Conservation (phyloP, 2,329 filamentous ascomycete species). For the Trichophyton mentagrophytes region DNA sequence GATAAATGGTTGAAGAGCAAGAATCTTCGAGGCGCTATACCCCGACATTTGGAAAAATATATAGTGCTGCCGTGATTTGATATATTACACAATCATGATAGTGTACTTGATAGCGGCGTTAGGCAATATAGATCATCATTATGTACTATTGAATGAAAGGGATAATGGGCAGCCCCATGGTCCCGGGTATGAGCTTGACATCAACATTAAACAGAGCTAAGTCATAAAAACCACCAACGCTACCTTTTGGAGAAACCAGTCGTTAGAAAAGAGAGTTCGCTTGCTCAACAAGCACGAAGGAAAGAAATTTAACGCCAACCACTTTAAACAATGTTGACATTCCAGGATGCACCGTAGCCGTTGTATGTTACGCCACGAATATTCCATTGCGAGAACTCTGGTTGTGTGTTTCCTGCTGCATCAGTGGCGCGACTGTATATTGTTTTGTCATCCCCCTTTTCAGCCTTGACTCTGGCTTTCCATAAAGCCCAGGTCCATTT, state of each 20-base stretch:
- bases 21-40: conserved; percentile 67
- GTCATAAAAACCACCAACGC: neutral
- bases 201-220: neutral
- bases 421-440: conserved; percentile 46
- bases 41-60: conserved; percentile 78
- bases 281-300: neutral
- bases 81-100: neutral
- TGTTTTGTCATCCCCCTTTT: conserved; percentile 29
- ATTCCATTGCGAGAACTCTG: conserved; percentile 42
- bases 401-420: conserved; percentile 40
- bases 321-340: conserved; percentile 31
- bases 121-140: neutral
- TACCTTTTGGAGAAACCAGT: neutral
- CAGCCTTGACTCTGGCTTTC: conserved; percentile 31
- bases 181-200: neutral
- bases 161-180: neutral
- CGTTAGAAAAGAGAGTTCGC: neutral
- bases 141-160: neutral
- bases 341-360: conserved; percentile 43
- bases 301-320: neutral
- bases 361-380: conserved; percentile 48
- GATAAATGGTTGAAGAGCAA: conserved; percentile 81
- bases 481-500: conserved; percentile 49
- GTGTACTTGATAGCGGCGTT: neutral
- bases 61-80: conserved; percentile 63